Conservation (phyloP, 371 early-diverging fungal genomes). For the Mucor indicus region DNA sequence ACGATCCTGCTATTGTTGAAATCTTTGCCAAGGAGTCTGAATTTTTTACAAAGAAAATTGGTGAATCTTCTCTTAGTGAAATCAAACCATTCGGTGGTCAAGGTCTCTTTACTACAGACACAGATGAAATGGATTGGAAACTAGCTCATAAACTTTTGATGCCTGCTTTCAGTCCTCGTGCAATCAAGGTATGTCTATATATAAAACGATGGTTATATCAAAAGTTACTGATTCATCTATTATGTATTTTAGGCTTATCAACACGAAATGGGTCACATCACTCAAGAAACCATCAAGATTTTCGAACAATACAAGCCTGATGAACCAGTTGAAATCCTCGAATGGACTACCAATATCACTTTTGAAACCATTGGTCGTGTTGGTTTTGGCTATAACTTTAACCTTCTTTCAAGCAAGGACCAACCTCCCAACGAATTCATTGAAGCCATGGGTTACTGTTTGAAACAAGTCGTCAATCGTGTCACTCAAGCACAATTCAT, state of each 20-base stretch:
- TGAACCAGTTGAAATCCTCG: slow-evolving; percentile 43
- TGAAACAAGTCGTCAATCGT: slow-evolving; percentile 24
- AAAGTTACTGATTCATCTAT: not conserved
- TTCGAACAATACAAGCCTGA: slow-evolving; percentile 31
- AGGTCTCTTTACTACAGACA: slow-evolving; percentile 46
- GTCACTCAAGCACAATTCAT: slow-evolving; percentile 31
- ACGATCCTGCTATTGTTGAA: slow-evolving; percentile 37
- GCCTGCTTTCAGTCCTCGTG: slow-evolving; percentile 49
- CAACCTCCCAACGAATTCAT: slow-evolving; percentile 45
- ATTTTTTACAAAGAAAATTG: slow-evolving; percentile 41
- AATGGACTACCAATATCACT: slow-evolving; percentile 57
- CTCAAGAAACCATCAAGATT: slow-evolving; percentile 33
- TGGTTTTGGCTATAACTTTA: slow-evolving; percentile 63
- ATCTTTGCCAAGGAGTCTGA: slow-evolving; percentile 34
- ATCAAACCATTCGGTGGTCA: slow-evolving; percentile 35
- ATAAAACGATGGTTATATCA: not conserved
- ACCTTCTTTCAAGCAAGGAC: slow-evolving; percentile 38
- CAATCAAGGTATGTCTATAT: slow-evolving; percentile 21
- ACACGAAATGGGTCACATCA: slow-evolving; percentile 39
- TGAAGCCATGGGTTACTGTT: slow-evolving; percentile 49
- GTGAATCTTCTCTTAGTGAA: slow-evolving; percentile 20
- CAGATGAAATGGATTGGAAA: slow-evolving; percentile 45
- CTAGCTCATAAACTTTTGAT: slow-evolving; percentile 55
- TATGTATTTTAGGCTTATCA: slow-evolving; percentile 30
- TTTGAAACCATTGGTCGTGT: slow-evolving; percentile 51